These are phyloP conservation scores for Pestalotiopsis sp. DNA, from an alignment of 2,329 filamentous ascomycete species.

Conservation along the genomic window DNA sequence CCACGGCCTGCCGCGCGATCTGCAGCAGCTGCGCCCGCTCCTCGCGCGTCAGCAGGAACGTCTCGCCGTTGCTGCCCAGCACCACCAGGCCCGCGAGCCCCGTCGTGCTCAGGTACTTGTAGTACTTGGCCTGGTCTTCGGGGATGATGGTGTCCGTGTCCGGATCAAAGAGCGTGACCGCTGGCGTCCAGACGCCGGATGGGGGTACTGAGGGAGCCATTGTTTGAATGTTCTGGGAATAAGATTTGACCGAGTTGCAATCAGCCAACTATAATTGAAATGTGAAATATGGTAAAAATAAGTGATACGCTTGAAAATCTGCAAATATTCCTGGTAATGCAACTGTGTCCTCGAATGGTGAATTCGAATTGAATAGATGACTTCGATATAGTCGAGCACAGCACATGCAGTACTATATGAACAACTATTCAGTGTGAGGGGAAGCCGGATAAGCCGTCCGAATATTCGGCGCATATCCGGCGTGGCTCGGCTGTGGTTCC, in stretches of 20 bases:
- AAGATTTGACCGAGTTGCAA: background rate
- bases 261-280: background rate
- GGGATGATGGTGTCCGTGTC: constrained; percentile 47
- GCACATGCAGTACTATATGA: background rate
- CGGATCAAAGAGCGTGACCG: constrained; percentile 55
- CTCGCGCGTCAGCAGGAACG: constrained; percentile 55
- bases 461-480: background rate
- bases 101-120: constrained; percentile 45
- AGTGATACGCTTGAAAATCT: background rate
- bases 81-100: constrained; percentile 34
- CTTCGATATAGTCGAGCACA: background rate
- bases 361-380: background rate
- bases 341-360: background rate
- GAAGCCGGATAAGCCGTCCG: background rate
- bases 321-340: background rate
- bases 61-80: constrained; percentile 36
- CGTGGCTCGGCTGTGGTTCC: background rate
- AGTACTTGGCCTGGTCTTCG: constrained; percentile 48
- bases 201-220: constrained; percentile 28
- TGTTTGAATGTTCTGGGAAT: background rate
- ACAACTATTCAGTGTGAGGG: background rate
- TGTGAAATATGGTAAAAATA: background rate
- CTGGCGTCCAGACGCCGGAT: constrained; percentile 48
- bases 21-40: constrained; percentile 59
- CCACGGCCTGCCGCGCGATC: constrained; percentile 55